Evolutionary conservation across 768 basidiomycete species (phyloP).

Genomic region (Amanita fuliginea): DNA sequence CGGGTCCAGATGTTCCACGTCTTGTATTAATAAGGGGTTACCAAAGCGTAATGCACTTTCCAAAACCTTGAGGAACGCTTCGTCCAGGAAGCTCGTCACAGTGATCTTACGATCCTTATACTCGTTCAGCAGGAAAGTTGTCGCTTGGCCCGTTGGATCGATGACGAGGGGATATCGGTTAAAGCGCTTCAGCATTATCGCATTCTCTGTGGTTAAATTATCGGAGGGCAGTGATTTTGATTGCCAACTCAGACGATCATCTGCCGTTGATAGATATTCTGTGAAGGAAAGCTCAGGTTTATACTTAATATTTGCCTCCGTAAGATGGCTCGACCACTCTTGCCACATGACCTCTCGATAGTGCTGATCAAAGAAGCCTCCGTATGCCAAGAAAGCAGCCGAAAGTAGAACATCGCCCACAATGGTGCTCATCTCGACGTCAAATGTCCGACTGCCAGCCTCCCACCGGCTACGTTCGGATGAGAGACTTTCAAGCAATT

Average conservation of each 20-base stretch:
- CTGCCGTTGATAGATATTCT: conserved; percentile 94
- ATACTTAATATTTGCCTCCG: conserved; percentile 84
- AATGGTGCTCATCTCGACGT: conserved; percentile 96
- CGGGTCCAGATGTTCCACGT: conserved; percentile 95
- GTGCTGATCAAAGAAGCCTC: conserved; percentile 97
- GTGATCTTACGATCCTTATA: conserved; percentile 96
- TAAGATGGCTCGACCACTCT: conserved; percentile 83
- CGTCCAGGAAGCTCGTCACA: conserved; percentile 96
- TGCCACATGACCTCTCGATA: conserved; percentile 98
- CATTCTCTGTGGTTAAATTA: conserved; percentile 94
- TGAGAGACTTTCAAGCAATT: conserved; percentile 83
- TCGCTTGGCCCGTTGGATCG: conserved; percentile 97
- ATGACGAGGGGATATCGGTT: conserved; percentile 96
- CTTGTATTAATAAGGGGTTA: conserved; percentile 93
- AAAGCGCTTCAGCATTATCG: conserved; percentile 99
- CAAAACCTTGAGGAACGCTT: conserved; percentile 95
- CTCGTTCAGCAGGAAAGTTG: conserved; percentile 86
- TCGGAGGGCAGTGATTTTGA: conserved; percentile 93
- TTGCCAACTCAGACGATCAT: conserved; percentile 93
- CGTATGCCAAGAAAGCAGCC: conserved; percentile 93
- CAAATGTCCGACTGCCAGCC: conserved; percentile 87
- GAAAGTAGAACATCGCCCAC: conserved; percentile 95
- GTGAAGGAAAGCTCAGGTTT: conserved; percentile 87
- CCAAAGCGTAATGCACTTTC: conserved; percentile 99
- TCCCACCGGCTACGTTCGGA: conserved; percentile 96